A percentile compares a stretch with the other conserved stretches of the same genome.
Conservation (phyloP, 805 yeast species). For the Metahyphopichia silvanorum region DNA sequence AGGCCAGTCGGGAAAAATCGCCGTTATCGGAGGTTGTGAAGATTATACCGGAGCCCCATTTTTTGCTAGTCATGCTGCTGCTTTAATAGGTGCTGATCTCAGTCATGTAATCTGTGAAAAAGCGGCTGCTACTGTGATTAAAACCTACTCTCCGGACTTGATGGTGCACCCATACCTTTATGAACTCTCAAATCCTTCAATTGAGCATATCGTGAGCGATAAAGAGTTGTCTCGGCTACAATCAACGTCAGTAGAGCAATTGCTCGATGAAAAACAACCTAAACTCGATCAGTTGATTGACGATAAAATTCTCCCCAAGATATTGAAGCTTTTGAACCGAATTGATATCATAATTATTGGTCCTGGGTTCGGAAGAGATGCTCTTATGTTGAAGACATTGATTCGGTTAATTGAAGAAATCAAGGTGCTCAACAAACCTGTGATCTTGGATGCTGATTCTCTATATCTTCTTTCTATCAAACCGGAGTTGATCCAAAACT, state of each 20-base stretch:
- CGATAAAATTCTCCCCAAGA: slow-evolving; percentile 51
- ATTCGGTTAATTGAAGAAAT: slow-evolving; percentile 56
- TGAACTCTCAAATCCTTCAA: slow-evolving; percentile 40
- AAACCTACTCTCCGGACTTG: slow-evolving; percentile 84
- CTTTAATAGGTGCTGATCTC: slow-evolving; percentile 83
- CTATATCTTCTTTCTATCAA: slow-evolving; percentile 60
- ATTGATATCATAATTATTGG: slow-evolving; percentile 86
- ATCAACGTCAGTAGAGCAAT: slow-evolving; percentile 16
- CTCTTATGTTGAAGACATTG: slow-evolving; percentile 58
- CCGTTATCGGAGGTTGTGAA: slow-evolving; percentile 89
- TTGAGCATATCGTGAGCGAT: slow-evolving; percentile 13
- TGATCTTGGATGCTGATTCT: slow-evolving; percentile 90
- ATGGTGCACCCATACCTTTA: slow-evolving; percentile 93
- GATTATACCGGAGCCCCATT: slow-evolving; percentile 98
- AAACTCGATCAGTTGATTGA: slow-evolving; percentile 31
- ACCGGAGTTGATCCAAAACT: slow-evolving; percentile 54
- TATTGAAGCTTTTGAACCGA: slow-evolving; percentile 53
- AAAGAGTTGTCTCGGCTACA: slow-evolving; percentile 14
- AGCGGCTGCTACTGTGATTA: slow-evolving; percentile 76
- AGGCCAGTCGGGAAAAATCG: slow-evolving; percentile 88
- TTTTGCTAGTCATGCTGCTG: slow-evolving; percentile 83
- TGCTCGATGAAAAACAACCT: slow-evolving; percentile 16
- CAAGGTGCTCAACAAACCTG: slow-evolving; percentile 55
- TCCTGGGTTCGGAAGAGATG: slow-evolving; percentile 91
- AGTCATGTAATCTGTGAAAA: slow-evolving; percentile 86